Percentiles rank a stretch among this genome's conserved stretches.
Evolutionary conservation across 208 protist genomes (phyloP).

Genomic region (Trypanosoma lewisi): DNA sequence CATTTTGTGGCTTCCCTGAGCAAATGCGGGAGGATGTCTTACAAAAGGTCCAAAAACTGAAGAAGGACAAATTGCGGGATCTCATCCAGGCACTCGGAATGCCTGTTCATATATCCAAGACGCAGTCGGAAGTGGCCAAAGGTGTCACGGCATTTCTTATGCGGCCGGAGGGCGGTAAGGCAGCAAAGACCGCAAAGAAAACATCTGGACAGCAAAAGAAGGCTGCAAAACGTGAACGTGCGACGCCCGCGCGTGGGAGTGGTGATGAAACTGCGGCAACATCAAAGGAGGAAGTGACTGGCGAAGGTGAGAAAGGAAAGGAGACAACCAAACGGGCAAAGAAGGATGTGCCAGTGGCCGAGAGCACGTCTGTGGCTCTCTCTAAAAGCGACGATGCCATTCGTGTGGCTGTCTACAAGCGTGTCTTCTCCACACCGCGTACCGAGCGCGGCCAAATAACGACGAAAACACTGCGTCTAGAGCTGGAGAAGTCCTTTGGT

Average conservation of each 20-base stretch:
- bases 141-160: slow-evolving; percentile 64
- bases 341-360: slow-evolving; percentile 9
- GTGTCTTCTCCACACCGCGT: slow-evolving; percentile 48
- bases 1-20: slow-evolving; percentile 61
- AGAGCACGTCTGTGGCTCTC: neutral
- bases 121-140: slow-evolving; percentile 31
- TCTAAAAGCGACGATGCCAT: slow-evolving; percentile 55
- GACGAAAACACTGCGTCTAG: slow-evolving; percentile 59
- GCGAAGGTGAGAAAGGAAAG: neutral
- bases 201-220: neutral
- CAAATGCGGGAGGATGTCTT: slow-evolving; percentile 38
- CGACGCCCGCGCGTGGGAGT: neutral
- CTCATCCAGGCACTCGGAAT: slow-evolving; percentile 54
- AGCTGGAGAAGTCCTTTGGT: slow-evolving; percentile 52
- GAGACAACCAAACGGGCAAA: slow-evolving; percentile 6
- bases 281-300: slow-evolving; percentile 15
- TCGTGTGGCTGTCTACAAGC: slow-evolving; percentile 63
- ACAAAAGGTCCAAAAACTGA: slow-evolving; percentile 33
- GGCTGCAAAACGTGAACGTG: slow-evolving; percentile 7
- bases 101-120: slow-evolving; percentile 32
- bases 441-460: slow-evolving; percentile 52
- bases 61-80: slow-evolving; percentile 59
- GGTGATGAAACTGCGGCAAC: neutral
- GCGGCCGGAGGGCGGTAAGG: slow-evolving; percentile 34
- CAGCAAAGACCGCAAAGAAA: neutral